These are phyloP conservation scores for Trypanosoma mega DNA, from an alignment of 208 protist genomes.

Conservation along the genomic window DNA sequence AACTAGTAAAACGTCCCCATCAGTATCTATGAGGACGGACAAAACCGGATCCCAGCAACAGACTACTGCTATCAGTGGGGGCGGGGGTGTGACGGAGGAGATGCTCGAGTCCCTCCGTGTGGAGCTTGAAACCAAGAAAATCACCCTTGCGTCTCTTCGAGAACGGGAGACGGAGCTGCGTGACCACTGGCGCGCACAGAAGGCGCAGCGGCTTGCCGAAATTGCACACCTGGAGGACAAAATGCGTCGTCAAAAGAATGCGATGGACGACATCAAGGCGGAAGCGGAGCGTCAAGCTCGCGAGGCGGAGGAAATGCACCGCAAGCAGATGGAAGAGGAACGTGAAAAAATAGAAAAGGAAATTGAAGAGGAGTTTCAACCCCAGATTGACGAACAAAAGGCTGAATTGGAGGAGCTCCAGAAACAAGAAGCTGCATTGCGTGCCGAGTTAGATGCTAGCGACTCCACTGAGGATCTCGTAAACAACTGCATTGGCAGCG, in stretches of 20 bases:
- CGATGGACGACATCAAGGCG: conserved; percentile 58
- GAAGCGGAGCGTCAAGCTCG: conserved; percentile 43
- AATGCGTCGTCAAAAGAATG: conserved; percentile 44
- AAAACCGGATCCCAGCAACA: too few relatives aligned
- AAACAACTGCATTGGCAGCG: conserved; percentile 48
- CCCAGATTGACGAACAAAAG: conserved; percentile 40
- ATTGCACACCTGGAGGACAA: conserved; percentile 62
- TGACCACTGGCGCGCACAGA: conserved; percentile 58
- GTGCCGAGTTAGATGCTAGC: conserved; percentile 39
- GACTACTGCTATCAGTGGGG: not conserved
- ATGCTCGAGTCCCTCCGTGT: conserved; percentile 50
- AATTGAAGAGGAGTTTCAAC: conserved; percentile 52
- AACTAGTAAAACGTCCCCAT: conserved; percentile 1
- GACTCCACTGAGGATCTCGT: conserved; percentile 40
- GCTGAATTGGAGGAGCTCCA: conserved; percentile 36
- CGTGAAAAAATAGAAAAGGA: conserved; percentile 47
- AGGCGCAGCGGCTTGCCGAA: conserved; percentile 71
- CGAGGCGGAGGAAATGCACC: conserved; percentile 48
- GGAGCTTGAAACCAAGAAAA: conserved; percentile 62
- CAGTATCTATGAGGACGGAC: too few relatives aligned
- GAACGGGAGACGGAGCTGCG: conserved; percentile 57
- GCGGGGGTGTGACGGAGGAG: conserved; percentile 32
- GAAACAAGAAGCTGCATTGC: conserved; percentile 53
- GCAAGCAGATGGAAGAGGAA: conserved; percentile 39
- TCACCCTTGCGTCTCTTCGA: conserved; percentile 38